Conservation (phyloP, 2,329 filamentous ascomycete genomes). For the Pestalotiopsis sp. region DNA sequence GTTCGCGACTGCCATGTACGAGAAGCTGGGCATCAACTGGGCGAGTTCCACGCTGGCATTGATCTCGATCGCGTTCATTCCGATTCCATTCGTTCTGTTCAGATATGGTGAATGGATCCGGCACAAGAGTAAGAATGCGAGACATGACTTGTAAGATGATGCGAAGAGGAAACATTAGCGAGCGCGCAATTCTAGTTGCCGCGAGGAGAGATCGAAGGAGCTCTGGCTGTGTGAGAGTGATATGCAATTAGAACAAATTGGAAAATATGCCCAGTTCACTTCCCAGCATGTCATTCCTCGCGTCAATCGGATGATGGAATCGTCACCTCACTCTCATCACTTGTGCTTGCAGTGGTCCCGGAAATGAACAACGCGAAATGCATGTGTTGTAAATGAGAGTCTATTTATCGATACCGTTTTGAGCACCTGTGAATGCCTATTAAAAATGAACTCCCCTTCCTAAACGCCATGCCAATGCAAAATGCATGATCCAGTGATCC, state of each 20-base stretch:
- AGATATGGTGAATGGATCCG: conserved; percentile 21
- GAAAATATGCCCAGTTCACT: too few species aligned
- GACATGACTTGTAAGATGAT: conserved; percentile 21
- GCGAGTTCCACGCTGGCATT: conserved; percentile 24
- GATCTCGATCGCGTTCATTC: conserved; percentile 25
- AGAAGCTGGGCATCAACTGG: conserved; percentile 24
- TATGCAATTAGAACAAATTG: too few species aligned
- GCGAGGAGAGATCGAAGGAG: too few species aligned
- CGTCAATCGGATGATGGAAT: too few species aligned
- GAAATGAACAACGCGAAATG: neutral
- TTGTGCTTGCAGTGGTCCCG: neutral
- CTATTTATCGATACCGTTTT: neutral
- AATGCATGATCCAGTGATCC: conserved; percentile 1
- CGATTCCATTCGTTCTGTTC: conserved; percentile 25
- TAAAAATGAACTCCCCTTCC: neutral
- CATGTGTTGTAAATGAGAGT: neutral
- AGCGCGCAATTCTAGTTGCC: neutral
- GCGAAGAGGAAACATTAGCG: neutral
- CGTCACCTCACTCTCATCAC: neutral
- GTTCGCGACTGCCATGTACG: conserved; percentile 24
- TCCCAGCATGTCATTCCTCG: too few species aligned
- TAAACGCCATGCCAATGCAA: conserved; percentile 28
- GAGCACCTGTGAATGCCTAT: neutral
- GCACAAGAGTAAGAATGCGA: conserved; percentile 24
- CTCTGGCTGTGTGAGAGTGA: too few species aligned